These are phyloP conservation scores for Corymbia calophylla DNA, from an alignment of 441 rosid genomes.

Conservation along the genomic window DNA sequence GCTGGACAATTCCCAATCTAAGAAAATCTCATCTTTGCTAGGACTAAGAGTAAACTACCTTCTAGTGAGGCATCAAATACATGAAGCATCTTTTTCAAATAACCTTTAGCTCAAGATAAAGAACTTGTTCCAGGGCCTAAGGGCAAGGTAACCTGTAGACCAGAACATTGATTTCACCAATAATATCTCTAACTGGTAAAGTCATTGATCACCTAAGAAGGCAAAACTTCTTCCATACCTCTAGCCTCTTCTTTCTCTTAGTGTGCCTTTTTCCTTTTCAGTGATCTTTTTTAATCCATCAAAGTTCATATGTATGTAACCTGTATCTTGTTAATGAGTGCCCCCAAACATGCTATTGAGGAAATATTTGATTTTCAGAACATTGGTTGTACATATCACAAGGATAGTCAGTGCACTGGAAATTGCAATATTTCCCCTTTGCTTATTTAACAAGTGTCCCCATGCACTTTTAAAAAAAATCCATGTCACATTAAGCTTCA, in stretches of 20 bases:
- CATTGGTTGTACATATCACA: not conserved
- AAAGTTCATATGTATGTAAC: not conserved
- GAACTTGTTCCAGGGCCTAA: not conserved
- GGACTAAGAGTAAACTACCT: not conserved
- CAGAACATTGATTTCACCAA: not conserved
- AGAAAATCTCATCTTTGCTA: not conserved
- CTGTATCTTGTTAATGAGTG: not conserved
- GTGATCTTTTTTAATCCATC: not conserved
- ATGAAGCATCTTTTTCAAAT: not conserved
- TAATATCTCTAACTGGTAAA: not conserved
- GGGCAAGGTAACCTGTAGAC: not conserved
- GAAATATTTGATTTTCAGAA: not conserved
- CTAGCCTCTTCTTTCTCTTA: not conserved
- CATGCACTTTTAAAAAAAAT: not conserved
- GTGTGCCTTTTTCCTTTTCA: not conserved
- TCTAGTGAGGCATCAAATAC: not conserved
- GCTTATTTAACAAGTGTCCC: not conserved
- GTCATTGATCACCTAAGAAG: not conserved
- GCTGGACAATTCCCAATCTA: not conserved
- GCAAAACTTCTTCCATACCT: not conserved
- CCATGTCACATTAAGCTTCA: not conserved
- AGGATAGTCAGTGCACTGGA: not conserved
- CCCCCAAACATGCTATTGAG: not conserved
- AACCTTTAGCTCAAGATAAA: not conserved
- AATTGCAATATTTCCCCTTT: not conserved